Evolutionary conservation across 2,329 filamentous ascomycete genomes (phyloP).

Genomic region (Cordyceps tenuipes): DNA sequence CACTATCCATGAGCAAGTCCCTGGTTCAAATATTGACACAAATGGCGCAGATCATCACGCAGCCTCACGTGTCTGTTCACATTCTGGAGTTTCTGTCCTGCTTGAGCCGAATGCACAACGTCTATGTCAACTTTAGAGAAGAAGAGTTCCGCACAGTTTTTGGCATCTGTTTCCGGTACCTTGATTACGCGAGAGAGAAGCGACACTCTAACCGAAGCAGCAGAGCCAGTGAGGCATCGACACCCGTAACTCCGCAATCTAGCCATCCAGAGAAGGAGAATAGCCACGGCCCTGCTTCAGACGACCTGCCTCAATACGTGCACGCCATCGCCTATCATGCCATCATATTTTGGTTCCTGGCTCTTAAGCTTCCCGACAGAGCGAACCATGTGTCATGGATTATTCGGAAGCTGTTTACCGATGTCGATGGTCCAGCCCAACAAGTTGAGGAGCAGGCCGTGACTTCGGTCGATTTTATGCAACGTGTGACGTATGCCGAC

Average conservation of each 20-base stretch:
- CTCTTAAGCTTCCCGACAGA: slow-evolving; percentile 75
- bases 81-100: slow-evolving; percentile 93
- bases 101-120: slow-evolving; percentile 71
- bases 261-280: slow-evolving; percentile 18
- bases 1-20: slow-evolving; percentile 75
- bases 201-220: slow-evolving; percentile 40
- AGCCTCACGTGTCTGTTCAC: slow-evolving; percentile 83
- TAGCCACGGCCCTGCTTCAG: slow-evolving; percentile 32
- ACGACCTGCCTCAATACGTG: slow-evolving; percentile 86
- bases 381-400: slow-evolving; percentile 85
- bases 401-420: slow-evolving; percentile 73
- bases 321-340: slow-evolving; percentile 91
- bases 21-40: slow-evolving; percentile 81
- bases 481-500: slow-evolving; percentile 77
- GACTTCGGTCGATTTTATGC: slow-evolving; percentile 92
- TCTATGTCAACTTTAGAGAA: slow-evolving; percentile 82
- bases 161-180: slow-evolving; percentile 86
- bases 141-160: slow-evolving; percentile 93
- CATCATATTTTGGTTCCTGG: slow-evolving; percentile 94
- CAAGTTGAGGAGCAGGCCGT: slow-evolving; percentile 85
- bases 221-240: slow-evolving; percentile 34
- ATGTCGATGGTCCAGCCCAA: slow-evolving; percentile 60
- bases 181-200: slow-evolving; percentile 76
- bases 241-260: slow-evolving; percentile 18
- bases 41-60: slow-evolving; percentile 94